Percentiles rank a stretch among this genome's conserved stretches.
Evolutionary conservation across 2,329 filamentous ascomycete species (phyloP).

Genomic region (Fusarium decemcellulare): DNA sequence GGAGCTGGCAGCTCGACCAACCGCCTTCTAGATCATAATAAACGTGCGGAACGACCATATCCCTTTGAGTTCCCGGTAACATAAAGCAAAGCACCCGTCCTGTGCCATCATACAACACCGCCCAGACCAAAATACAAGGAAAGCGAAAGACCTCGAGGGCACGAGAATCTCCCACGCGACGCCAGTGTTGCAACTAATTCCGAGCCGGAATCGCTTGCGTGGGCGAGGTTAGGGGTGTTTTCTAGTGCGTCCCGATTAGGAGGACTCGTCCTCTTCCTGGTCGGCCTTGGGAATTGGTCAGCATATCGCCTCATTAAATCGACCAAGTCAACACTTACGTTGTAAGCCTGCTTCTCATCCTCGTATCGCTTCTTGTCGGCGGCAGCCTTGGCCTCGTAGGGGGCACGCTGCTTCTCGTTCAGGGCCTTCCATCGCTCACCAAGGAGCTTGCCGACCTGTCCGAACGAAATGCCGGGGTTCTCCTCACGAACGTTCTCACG

Average conservation of each 20-base stretch:
- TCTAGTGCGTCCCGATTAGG: slow-evolving; percentile 45
- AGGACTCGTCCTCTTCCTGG: slow-evolving; percentile 72
- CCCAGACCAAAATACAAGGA: slow-evolving; percentile 56
- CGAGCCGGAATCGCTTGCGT: slow-evolving; percentile 8
- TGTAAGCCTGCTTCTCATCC: slow-evolving; percentile 96
- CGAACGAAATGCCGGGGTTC: slow-evolving; percentile 98
- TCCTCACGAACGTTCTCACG: slow-evolving; percentile 98
- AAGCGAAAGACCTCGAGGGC: slow-evolving; percentile 40
- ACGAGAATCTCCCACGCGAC: slow-evolving; percentile 30
- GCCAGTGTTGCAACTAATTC: slow-evolving; percentile 24
- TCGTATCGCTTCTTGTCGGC: slow-evolving; percentile 99
- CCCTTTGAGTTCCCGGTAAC: slow-evolving; percentile 53
- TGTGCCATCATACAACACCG: slow-evolving; percentile 61
- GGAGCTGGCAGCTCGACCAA: slow-evolving; percentile 45
- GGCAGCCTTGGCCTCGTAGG: slow-evolving; percentile 97
- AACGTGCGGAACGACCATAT: slow-evolving; percentile 51
- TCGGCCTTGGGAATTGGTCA: slow-evolving; percentile 63
- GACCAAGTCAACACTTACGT: slow-evolving; percentile 69
- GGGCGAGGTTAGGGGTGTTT: slow-evolving; percentile 28
- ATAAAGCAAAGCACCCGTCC: slow-evolving; percentile 56
- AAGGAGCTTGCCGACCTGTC: slow-evolving; percentile 98
- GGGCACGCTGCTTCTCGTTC: slow-evolving; percentile 90
- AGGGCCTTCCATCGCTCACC: slow-evolving; percentile 99
- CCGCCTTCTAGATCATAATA: slow-evolving; percentile 51
- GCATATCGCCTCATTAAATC: slow-evolving; percentile 31